Evolutionary conservation across 1,284 basidiomycete genomes (phyloP).

Genomic region (Fomitopsis schrenkii): DNA sequence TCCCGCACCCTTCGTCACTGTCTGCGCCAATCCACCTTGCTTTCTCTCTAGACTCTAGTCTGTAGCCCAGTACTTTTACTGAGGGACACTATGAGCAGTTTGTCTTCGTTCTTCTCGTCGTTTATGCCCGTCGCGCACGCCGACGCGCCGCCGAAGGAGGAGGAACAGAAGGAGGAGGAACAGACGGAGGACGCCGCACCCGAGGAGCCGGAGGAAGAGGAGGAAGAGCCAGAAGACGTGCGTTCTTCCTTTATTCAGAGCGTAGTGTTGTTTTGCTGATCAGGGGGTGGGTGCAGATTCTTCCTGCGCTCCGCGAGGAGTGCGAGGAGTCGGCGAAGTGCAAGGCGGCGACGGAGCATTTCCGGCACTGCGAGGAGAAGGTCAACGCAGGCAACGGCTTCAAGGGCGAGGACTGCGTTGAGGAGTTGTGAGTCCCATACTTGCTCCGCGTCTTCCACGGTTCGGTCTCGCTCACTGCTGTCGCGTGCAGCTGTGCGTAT

Average conservation of each 20-base stretch:
- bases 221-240: slow-evolving; percentile 71
- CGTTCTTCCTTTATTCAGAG: slow-evolving; percentile 20
- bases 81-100: slow-evolving; percentile 1
- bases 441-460: neutral
- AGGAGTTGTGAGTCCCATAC: slow-evolving; percentile 67
- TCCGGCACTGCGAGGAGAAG: slow-evolving; percentile 88
- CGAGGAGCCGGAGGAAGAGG: slow-evolving; percentile 53
- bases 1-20: neutral
- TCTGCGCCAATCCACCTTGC: neutral
- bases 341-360: slow-evolving; percentile 73
- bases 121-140: slow-evolving; percentile 54
- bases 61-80: neutral
- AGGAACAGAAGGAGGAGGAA: slow-evolving; percentile 29
- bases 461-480: neutral
- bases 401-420: slow-evolving; percentile 88
- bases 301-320: slow-evolving; percentile 71
- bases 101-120: slow-evolving; percentile 58
- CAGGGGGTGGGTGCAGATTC: slow-evolving; percentile 35
- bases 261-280: neutral
- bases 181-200: slow-evolving; percentile 29
- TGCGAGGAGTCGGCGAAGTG: slow-evolving; percentile 73
- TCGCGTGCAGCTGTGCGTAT: slow-evolving; percentile 40
- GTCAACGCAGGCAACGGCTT: slow-evolving; percentile 77
- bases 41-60: neutral
- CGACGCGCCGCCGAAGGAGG: slow-evolving; percentile 44